Evolutionary conservation across 2,329 filamentous ascomycete species (phyloP).

Genomic region (Geosmithia flava): DNA sequence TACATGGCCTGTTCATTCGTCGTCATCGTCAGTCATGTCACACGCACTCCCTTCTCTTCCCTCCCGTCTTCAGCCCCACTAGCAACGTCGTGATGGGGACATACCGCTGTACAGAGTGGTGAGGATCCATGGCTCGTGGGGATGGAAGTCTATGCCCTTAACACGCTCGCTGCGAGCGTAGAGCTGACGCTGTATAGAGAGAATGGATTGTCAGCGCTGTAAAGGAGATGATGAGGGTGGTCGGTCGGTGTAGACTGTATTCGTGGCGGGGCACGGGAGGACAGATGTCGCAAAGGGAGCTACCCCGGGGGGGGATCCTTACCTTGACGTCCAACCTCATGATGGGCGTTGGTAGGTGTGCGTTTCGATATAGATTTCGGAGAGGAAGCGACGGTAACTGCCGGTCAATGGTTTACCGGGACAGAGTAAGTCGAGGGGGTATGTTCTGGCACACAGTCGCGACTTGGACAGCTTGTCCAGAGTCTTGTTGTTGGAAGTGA

Average conservation of each 20-base stretch:
- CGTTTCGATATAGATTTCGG: background rate
- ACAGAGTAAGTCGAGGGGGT: background rate
- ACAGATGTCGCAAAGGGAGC: background rate
- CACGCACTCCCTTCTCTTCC: background rate
- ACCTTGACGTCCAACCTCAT: conserved; percentile 32
- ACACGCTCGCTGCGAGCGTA: conserved; percentile 84
- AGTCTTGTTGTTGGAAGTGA: background rate
- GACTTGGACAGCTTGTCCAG: background rate
- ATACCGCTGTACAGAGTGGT: conserved; percentile 93
- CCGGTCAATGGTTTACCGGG: background rate
- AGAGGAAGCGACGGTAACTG: background rate
- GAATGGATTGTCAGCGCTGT: background rate
- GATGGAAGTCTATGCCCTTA: conserved; percentile 95
- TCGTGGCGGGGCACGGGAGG: conserved; percentile 2
- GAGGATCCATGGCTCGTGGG: conserved; percentile 90
- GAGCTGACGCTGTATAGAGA: conserved; percentile 25
- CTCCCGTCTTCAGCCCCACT: background rate
- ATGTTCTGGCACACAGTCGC: background rate
- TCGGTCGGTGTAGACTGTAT: background rate
- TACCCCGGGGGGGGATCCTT: conserved; percentile 1
- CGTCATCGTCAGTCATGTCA: background rate
- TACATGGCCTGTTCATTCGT: conserved; percentile 59
- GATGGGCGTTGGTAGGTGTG: conserved; percentile 7
- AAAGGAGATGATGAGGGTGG: background rate
- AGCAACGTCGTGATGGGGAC: conserved; percentile 8